Base-by-base conservation (phyloP, 108 stramenopile species). In the Cyclostephanos invisitatus region DNA sequence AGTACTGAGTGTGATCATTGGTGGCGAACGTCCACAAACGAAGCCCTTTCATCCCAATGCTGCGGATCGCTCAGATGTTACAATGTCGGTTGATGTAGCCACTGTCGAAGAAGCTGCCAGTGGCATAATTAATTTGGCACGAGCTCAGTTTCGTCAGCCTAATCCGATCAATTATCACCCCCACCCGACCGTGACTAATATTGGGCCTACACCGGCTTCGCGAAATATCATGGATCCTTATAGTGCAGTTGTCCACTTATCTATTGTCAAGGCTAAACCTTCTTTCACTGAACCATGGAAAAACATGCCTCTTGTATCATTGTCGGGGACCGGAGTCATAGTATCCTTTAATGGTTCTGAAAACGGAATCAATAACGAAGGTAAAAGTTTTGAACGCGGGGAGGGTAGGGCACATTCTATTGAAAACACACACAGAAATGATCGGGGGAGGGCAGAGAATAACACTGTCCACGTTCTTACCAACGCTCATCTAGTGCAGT, bases 401-500 rank as follows among this genome's bases (percentile, higher is more conserved):
- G 36, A 63, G 21, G 42, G 7, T 0, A 10, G 7, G 62, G 36
- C 62, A 42, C 20, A 21, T 24, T 53, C 51, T 24, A 24, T 20
- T 17, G 24, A 63, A 37, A 63, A 44, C 62, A 40, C 5, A 37
- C 18, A 24, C 62, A 3, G 46, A 4, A 63, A 36, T 24, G 20
- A 63, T 5, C 9, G 18, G 32, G 50, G 35, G 32, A 35, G 54
- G 7, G 25, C 40, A 11, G 15, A 6, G 15, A 46, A 58, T 8
- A 27, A n/a, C 11, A 25, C 5, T 18, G 21, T 63, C 20, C 35
- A 62, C 24, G 63, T 72, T 15, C 22, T 87, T 21, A 85, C 84
- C 51, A 87, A 80, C 61, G 86, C 86, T 11, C 79, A 83, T 49
- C 42, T 49, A 3, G 78, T 87, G 8, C 79, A 87, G 68, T 72